phyloP scores from a whole-genome alignment of 1,284 basidiomycete species.

The Jaminaea rosea region DNA sequence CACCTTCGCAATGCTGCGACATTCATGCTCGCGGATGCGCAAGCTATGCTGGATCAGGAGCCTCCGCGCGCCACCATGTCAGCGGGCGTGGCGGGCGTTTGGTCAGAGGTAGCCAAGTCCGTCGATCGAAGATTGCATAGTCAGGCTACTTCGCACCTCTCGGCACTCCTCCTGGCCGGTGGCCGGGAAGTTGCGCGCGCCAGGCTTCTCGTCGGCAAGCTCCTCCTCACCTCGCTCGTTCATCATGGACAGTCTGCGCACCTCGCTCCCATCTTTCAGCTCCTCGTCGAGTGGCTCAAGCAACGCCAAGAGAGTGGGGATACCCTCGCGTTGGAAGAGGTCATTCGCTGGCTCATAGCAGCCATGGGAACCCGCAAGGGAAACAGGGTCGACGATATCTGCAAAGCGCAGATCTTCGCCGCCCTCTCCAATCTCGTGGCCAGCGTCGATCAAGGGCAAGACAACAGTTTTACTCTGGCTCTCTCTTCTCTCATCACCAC shows the following conservation, averaged over 20 bases:
- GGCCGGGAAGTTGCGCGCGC: conserved; percentile 3
- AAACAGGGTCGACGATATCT: conserved; percentile 19
- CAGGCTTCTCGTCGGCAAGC: conserved; percentile 18
- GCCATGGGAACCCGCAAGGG: conserved; percentile 39
- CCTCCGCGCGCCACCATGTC: conserved; percentile 19
- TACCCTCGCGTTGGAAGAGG: conserved; percentile 5
- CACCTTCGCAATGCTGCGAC: conserved; percentile 24
- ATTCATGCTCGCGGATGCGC: conserved; percentile 26
- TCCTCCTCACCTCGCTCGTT: conserved; percentile 34
- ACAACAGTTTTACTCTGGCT: conserved; percentile 21
- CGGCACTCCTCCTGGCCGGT: conserved; percentile 14
- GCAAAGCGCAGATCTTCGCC: conserved; percentile 26
- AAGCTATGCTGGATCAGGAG: conserved; percentile 18
- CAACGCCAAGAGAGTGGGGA: not conserved
- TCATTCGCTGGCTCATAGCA: conserved; percentile 28
- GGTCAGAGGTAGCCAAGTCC: conserved; percentile 40
- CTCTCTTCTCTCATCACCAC: too few relatives aligned
- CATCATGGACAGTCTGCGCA: conserved; percentile 31
- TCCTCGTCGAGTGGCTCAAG: conserved; percentile 19
- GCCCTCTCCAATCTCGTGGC: conserved; percentile 9
- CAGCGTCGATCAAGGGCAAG: not conserved
- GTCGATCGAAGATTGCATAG: conserved; percentile 33
- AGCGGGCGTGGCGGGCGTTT: conserved; percentile 38
- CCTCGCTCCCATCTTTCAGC: conserved; percentile 24
- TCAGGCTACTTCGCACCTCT: conserved; percentile 16